Base-by-base conservation (phyloP, 257 asterid species). In the Striga asiatica region DNA sequence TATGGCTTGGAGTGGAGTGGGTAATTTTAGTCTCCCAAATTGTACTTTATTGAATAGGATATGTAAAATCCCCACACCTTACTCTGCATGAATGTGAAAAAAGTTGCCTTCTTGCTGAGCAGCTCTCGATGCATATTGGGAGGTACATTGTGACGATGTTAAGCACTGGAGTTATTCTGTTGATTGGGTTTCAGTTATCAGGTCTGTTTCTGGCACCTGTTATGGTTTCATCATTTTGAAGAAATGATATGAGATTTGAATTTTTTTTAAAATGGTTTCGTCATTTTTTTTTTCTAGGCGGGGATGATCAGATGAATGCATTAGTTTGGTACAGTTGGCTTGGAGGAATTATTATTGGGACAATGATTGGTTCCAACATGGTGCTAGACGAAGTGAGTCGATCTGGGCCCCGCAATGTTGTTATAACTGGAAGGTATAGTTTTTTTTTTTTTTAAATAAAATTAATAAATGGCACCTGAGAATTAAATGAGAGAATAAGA, bases 251-350 rank as follows among this genome's bases (percentile, higher is more conserved):
- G 17, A 45, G 37, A 9, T 46, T 59, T 39, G 56, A 53, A 49
- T 37, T n/a, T 59, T n/a, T n/a, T n/a, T n/a, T n/a, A n/a, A n/a
- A n/a, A n/a, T n/a, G n/a, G n/a, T n/a, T n/a, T n/a, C n/a, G n/a
- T n/a, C 3, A 61, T 39, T 27, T 22, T 3, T 49, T 21, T 19
- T 31, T 45, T 75, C 20, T 64, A 91, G 98, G 93, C 39, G 95
- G 96, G 49, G 96, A 91, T 78, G 82, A 76, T 14, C 95, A 82
- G 70, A 87, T 91, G 95, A 80, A 78, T 64, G 89, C 73, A n/a
- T 67, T 87, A 69, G 73, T 91, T 63, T 87, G 98, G 98, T 87
- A 87, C 53, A 91, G 98, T 62, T 91, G 98, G 98, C 84, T 91
- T 18, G 96, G 96, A 58, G 96, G 98, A 55, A 70, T 91, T 64